Conservation (phyloP, 495 filamentous ascomycete genomes). For the Tuber magnatum region DNA sequence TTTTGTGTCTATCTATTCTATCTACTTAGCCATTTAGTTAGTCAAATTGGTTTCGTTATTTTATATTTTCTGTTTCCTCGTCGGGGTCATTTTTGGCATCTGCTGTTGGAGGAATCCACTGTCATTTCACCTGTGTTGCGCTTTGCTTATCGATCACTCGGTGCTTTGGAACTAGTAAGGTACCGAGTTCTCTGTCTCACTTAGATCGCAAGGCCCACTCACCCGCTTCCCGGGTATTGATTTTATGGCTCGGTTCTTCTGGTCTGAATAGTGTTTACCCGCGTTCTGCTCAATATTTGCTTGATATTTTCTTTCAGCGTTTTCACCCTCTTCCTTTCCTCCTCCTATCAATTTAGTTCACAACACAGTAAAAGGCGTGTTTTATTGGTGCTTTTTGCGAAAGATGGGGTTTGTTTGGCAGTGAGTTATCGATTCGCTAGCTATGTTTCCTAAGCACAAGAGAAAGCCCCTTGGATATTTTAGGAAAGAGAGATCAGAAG, state of each 20-base stretch:
- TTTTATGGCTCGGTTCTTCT: not conserved
- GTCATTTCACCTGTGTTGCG: not conserved
- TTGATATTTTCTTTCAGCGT: not conserved
- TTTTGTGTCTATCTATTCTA: not conserved
- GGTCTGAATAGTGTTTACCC: not conserved
- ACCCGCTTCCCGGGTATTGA: constrained; percentile 8
- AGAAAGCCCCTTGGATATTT: not conserved
- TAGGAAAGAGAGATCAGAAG: constrained; percentile 7
- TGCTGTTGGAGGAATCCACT: not conserved
- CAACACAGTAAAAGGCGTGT: not conserved
- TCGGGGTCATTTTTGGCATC: not conserved
- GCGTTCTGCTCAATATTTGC: not conserved
- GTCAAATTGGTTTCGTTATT: not conserved
- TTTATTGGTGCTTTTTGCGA: not conserved
- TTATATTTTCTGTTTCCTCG: not conserved
- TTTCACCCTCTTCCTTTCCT: not conserved
- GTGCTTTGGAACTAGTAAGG: not conserved
- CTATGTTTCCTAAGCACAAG: constrained; percentile 9
- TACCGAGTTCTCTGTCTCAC: not conserved
- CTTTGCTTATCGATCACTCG: not conserved
- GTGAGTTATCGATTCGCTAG: not conserved
- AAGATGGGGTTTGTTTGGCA: not conserved
- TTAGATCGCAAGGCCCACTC: not conserved
- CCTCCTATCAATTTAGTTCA: not conserved
- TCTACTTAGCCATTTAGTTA: not conserved